Evolutionary conservation across 1,284 basidiomycete species (phyloP).

Genomic region (Schizophyllum commune): DNA sequence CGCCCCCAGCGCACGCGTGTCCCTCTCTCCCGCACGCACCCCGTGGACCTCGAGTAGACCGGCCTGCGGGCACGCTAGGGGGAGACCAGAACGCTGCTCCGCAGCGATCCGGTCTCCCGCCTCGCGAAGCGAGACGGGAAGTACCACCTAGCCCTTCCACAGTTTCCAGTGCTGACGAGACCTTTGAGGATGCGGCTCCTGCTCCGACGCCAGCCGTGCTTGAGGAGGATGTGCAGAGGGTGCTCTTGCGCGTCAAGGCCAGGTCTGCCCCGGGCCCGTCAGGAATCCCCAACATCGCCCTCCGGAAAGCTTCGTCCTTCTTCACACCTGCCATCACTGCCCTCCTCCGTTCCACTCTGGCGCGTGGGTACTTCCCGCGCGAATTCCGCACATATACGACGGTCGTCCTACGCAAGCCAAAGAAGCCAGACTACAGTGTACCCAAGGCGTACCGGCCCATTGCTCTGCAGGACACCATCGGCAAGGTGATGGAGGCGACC

Average conservation of each 20-base stretch:
- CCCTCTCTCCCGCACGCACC: no score
- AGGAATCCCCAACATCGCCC: background rate
- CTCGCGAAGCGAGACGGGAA: no score
- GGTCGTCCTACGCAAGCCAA: constrained; percentile 1
- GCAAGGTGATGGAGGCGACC: constrained; percentile 1
- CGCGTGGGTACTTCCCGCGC: background rate
- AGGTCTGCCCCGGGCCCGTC: background rate
- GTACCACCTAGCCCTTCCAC: no score
- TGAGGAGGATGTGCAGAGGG: background rate
- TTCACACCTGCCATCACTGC: background rate
- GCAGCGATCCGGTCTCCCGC: no score
- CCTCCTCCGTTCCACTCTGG: background rate
- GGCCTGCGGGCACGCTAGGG: no score
- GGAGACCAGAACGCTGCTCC: no score
- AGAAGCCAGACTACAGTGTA: background rate
- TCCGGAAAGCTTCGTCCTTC: background rate
- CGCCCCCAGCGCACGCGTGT: background rate
- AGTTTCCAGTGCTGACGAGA: no score
- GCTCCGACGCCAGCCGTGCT: background rate
- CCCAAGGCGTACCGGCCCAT: constrained; percentile 1
- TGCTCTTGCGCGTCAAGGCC: background rate
- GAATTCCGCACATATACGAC: background rate
- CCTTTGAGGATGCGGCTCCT: no score
- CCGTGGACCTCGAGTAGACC: no score
- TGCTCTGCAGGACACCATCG: background rate